phyloP scores from a whole-genome alignment of 1,284 basidiomycete genomes.

The Phenoliferia sp. region DNA sequence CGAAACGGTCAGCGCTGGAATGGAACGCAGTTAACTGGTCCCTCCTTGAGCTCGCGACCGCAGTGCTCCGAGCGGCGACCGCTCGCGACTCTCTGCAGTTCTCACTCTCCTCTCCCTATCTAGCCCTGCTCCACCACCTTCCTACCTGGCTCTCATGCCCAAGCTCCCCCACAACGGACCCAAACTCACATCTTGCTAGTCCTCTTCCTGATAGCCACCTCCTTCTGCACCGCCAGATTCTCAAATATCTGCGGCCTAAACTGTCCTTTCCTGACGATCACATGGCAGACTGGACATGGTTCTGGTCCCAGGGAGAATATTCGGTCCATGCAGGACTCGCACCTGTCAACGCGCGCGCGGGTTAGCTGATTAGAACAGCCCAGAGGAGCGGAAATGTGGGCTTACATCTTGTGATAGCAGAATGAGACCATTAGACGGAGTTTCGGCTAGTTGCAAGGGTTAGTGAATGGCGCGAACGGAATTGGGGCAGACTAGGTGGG shows the following conservation, averaged over 20 bases:
- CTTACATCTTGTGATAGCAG: conserved; percentile 97
- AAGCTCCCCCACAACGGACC: background rate
- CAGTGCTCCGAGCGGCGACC: background rate
- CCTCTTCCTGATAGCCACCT: conserved; percentile 79
- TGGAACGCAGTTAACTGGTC: background rate
- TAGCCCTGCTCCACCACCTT: background rate
- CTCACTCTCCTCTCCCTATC: too few species aligned
- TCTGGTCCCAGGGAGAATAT: conserved; percentile 94
- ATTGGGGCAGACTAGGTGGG: background rate
- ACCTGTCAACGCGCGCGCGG: conserved; percentile 54
- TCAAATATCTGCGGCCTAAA: conserved; percentile 97
- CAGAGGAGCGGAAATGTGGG: background rate
- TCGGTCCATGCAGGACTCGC: conserved; percentile 95
- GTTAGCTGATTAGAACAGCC: background rate
- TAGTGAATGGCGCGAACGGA: background rate
- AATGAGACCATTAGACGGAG: conserved; percentile 79
- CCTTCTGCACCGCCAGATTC: conserved; percentile 92
- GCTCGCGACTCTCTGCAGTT: too few species aligned
- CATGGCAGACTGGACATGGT: conserved; percentile 88
- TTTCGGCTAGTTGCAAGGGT: conserved; percentile 59
- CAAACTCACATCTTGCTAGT: conserved; percentile 71
- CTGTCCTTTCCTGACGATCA: conserved; percentile 83
- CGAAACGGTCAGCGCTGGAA: too few species aligned
- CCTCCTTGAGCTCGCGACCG: background rate
- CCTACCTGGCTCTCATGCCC: background rate